Base-by-base conservation (phyloP, 306 rosid genomes). In the Macrotyloma uniflorum region DNA sequence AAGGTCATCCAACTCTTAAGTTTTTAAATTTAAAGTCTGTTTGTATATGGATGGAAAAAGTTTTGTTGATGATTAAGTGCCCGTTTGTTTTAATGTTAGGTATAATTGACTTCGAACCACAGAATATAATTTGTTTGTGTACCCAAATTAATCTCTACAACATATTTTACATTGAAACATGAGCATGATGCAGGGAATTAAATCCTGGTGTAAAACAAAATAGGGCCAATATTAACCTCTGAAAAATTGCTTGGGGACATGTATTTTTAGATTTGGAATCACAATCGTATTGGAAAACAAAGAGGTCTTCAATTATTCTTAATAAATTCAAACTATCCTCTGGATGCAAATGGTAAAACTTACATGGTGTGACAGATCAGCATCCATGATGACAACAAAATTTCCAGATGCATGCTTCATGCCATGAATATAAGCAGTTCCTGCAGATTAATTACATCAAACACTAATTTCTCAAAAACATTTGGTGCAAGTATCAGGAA, bases 311-410 rank as follows among this genome's bases (percentile, higher is more conserved):
- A 10, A 36, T 26, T 36, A 13, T 38, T 49, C 67, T 50, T 70
- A 32, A 55, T 8, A 67, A 80, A 68, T 38, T 62, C 58, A 82
- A 80, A 45, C 15, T 62, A 76, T 57, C 22, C 46, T 68, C 15
- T 12, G 65, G 15, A 67, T 50, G 74, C 42, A 26, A 67, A 61
- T 16, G 35, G 38, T 62, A 68, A 26, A 50, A 82, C 96, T 88
- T 83, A 91, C 98, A 79, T 91, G 98, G 70, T 95, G 98, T 4
- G 98, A 91, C 62, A 95, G 87, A 87, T 95, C 97, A 57, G 97
- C 98, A 85, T 95, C 98, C 98, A 92, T 91, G 83, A 95, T 95
- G 62, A 92, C 93, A 75, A 92, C 91, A 86, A 92, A 95, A 88
- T 95, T 86, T 26, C 98, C 98, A 72, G 97, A 85, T 50, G 96